Evolutionary conservation across 1,284 basidiomycete genomes (phyloP).

Genomic region (Ceratobasidium papillatum): DNA sequence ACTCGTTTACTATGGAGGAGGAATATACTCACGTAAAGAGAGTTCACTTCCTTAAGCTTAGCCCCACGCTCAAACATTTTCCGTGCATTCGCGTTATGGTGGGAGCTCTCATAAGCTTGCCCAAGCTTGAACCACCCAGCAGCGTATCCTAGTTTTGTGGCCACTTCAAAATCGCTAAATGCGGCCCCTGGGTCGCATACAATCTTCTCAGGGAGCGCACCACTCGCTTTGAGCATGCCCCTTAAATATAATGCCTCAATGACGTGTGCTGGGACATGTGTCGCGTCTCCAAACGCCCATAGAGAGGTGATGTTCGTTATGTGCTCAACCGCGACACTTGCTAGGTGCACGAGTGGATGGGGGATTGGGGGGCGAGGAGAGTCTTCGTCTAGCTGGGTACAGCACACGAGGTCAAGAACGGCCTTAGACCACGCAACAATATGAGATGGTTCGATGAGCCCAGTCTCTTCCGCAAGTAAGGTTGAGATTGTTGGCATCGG

Average conservation of each 20-base stretch:
- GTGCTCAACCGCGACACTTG: slow-evolving; percentile 70
- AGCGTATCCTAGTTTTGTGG: slow-evolving; percentile 75
- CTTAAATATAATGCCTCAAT: slow-evolving; percentile 80
- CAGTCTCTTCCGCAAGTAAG: slow-evolving; percentile 61
- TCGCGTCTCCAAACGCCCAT: slow-evolving; percentile 44
- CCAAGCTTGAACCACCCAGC: slow-evolving; percentile 90
- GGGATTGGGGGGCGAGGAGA: slow-evolving; percentile 68
- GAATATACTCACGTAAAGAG: slow-evolving; percentile 73
- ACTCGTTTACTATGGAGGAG: slow-evolving; percentile 22
- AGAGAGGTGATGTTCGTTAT: slow-evolving; percentile 63
- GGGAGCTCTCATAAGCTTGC: slow-evolving; percentile 89
- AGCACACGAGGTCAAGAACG: slow-evolving; percentile 80
- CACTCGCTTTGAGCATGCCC: slow-evolving; percentile 74
- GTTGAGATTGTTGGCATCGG: slow-evolving; percentile 68
- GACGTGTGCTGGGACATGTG: slow-evolving; percentile 59
- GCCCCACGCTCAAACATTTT: slow-evolving; percentile 87
- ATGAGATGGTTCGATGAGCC: slow-evolving; percentile 63
- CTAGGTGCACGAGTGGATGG: slow-evolving; percentile 66
- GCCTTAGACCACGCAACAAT: slow-evolving; percentile 81
- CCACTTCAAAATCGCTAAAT: slow-evolving; percentile 87
- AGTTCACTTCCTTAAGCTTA: slow-evolving; percentile 73
- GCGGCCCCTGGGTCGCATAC: slow-evolving; percentile 77
- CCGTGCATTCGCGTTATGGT: slow-evolving; percentile 71
- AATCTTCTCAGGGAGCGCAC: slow-evolving; percentile 58
- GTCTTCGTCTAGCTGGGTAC: slow-evolving; percentile 55